Base-by-base conservation (phyloP, 2,329 filamentous ascomycete species). In the Verticillium dahliae region DNA sequence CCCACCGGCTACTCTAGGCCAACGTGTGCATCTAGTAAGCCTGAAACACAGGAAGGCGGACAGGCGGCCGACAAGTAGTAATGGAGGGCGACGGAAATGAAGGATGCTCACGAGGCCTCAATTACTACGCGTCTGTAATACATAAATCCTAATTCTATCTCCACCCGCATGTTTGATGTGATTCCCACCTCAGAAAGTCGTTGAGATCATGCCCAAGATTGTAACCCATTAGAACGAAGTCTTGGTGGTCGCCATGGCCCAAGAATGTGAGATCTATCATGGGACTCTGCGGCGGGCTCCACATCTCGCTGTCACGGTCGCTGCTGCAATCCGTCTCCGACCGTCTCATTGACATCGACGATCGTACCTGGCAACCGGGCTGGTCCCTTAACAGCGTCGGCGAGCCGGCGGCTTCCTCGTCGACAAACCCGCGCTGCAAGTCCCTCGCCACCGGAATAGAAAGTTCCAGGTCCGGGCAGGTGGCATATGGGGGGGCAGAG, bases 401-500 rank as follows among this genome's bases (percentile, higher is more conserved):
- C 18, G 18, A 22, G 18, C 18, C 18, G 18, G 18, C 18, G 18
- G 18, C 18, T 22, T 22, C 18, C 18, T 22, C 18, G 18, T 22
- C 18, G 18, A 22, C 18, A 22, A 9, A 41, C 18, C 71, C 68
- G 6, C 67, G 70, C 5, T 72, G 69, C 56, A 70, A 68, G 63
- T 77, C 75, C 38, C 67, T 63, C 52, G 67, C 68, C 22, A 78
- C 67, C n/a, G 76, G 74, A 41, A 78, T 76, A 54, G 74, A 73
- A 27, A 76, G 68, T 62, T 76, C 74, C 62, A 70, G 67, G 38
- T 76, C 73, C 57, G 67, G 67, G 37, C 50, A 18, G 13, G 6
- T 9, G 5, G 41, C 35, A 7, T 11, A 56, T 7, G 60, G 31
- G 31, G 22, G 27, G 31, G 34, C 34, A 22, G 57, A 39, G 38